phyloP scores from a whole-genome alignment of 495 filamentous ascomycete genomes.

The Stereocaulon alpinum region DNA sequence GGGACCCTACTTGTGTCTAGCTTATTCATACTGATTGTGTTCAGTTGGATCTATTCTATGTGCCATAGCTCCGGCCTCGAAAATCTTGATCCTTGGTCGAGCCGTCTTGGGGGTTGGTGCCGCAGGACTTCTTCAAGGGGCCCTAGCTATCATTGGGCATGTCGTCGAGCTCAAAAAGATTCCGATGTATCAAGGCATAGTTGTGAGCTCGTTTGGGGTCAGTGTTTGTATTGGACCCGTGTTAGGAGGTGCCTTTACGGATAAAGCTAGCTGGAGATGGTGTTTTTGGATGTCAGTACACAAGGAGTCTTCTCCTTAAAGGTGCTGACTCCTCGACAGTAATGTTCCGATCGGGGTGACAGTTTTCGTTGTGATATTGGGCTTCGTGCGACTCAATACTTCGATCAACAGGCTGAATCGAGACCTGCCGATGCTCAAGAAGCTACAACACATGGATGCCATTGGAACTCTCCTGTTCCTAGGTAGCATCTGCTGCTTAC shows the following conservation, averaged over 20 bases:
- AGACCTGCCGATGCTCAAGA: not conserved
- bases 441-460: slow-evolving; percentile 8
- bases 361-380: slow-evolving; percentile 1
- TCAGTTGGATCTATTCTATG: slow-evolving; percentile 59
- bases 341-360: slow-evolving; percentile 7
- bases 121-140: slow-evolving; percentile 26
- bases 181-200: slow-evolving; percentile 1
- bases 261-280: slow-evolving; percentile 17
- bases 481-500: slow-evolving; percentile 38
- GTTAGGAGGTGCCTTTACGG: slow-evolving; percentile 18
- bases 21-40: not conserved
- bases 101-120: slow-evolving; percentile 64
- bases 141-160: slow-evolving; percentile 18
- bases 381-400: not conserved
- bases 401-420: not conserved
- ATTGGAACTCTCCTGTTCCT: slow-evolving; percentile 43
- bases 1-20: not conserved
- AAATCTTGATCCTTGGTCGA: slow-evolving; percentile 60
- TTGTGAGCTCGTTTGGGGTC: slow-evolving; percentile 11
- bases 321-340: not conserved
- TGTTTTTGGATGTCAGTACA: slow-evolving; percentile 15
- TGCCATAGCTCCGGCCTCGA: slow-evolving; percentile 54
- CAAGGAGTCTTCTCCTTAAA: not conserved
- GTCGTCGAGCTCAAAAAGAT: not conserved
- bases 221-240: slow-evolving; percentile 14